Evolutionary conservation across 83 land plant genomes (phyloP), one percentile per base, ranked within the genome.

Genomic region (Isoetes engelmannii): DNA sequence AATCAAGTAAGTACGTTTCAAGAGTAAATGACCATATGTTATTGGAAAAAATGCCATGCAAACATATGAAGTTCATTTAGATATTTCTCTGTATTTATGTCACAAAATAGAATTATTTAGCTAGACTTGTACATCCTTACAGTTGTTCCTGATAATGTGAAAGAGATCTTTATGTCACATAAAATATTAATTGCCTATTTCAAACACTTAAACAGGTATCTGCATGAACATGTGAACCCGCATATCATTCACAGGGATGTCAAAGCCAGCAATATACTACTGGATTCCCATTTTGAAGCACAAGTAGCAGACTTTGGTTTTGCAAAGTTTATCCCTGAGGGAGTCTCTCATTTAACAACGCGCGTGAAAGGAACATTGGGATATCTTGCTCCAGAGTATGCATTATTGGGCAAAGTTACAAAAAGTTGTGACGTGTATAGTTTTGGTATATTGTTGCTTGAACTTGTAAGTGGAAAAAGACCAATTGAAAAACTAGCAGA

Each of bases 341-440:
- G 84, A 7, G 82, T 78, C 7, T 79, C 74, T 17, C 85, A 85
- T 57, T 12, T 84, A 49, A 84, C n/a, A n/a, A n/a, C n/a, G n/a
- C 84, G 83, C 13, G 87, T 82, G 42, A 85, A 85, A 67, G 88
- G 88, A 4, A 85, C 88, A 10, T 48, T 82, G 5, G 87, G 87
- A 15, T 82, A 85, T 63, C 69, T 84, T 41, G 87, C 87, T 3
- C 87, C 85, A 0, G 87, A 85, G 54, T 85, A 85, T 57, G 85
- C 87, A 7, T 79, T 85, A 80, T 82, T 78, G 84, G 87, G 84
- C 5, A 85, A 82, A 45, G 85, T 79, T 4, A 74, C 85, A 0
- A 81, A 82, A 46, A 77, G 80, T 63, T 79, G 85, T 50, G 87
- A 85, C 61, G 84, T 85, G 13, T 85, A 79, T 74, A 80, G 81